These are phyloP conservation scores for Salvia sclarea DNA, from an alignment of 305 asterid genomes.

Conservation along the genomic window DNA sequence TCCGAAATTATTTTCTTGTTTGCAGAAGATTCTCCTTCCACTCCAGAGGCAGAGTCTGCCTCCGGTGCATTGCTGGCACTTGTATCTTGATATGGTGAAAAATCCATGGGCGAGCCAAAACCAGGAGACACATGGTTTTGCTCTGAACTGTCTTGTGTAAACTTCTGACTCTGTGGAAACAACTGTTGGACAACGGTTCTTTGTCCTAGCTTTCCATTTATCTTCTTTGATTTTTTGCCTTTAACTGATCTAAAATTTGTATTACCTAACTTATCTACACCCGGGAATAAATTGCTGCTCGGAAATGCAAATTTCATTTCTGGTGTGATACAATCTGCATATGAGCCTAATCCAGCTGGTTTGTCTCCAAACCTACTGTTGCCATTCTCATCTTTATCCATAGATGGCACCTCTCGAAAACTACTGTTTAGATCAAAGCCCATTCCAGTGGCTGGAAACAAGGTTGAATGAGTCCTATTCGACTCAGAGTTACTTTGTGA, in stretches of 20 bases:
- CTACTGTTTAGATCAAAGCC: conserved; percentile 33
- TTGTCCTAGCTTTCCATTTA: conserved; percentile 50
- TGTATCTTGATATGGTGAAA: conserved; percentile 72
- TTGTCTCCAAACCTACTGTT: conserved; percentile 39
- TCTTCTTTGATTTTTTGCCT: conserved; percentile 54
- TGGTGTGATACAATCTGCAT: conserved; percentile 42
- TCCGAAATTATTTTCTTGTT: conserved; percentile 32
- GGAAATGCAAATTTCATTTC: conserved; percentile 47
- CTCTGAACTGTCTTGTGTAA: conserved; percentile 38
- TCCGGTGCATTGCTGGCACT: conserved; percentile 36
- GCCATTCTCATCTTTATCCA: conserved; percentile 45
- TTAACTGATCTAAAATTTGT: conserved; percentile 42
- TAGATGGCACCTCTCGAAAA: conserved; percentile 37
- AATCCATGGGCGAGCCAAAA: conserved; percentile 87
- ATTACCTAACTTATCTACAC: conserved; percentile 39
- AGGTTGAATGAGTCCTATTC: conserved; percentile 31
- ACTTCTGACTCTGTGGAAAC: conserved; percentile 36
- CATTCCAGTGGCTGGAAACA: conserved; percentile 34
- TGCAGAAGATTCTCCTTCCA: conserved; percentile 32
- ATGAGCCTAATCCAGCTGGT: conserved; percentile 36
- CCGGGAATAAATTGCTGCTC: conserved; percentile 36
- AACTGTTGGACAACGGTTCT: conserved; percentile 42
- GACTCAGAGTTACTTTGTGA: conserved; percentile 31
- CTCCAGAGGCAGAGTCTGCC: conserved; percentile 36
- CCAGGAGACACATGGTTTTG: conserved; percentile 53